Conservation (phyloP, 176 grass and related monocot species). For the Musa itinerans region DNA sequence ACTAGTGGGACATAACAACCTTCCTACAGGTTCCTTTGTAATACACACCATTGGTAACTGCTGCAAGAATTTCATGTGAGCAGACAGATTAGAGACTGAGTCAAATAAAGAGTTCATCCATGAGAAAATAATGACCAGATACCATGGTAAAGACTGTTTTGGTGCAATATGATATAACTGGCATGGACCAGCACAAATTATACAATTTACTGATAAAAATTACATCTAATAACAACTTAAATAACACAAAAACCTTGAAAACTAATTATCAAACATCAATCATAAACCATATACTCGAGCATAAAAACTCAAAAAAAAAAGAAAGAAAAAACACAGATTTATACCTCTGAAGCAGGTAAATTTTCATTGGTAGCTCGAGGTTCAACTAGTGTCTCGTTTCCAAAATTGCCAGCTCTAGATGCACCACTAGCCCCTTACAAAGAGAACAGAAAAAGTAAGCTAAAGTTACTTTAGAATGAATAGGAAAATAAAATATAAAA, state of each 20-base stretch:
- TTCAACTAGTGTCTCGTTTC: slow-evolving; percentile 31
- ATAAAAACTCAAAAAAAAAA: not conserved
- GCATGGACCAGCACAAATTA: not conserved
- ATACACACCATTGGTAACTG: no score
- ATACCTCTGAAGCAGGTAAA: slow-evolving; percentile 51
- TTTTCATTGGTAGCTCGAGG: slow-evolving; percentile 37
- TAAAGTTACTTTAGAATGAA: slow-evolving; percentile 2
- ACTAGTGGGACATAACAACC: no score
- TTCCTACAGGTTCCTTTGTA: no score
- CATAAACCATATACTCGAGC: slow-evolving; percentile 1
- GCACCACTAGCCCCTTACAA: slow-evolving; percentile 33
- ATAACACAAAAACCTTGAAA: not conserved
- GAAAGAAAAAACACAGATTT: not conserved
- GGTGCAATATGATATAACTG: not conserved
- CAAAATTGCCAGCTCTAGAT: slow-evolving; percentile 32
- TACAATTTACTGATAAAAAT: not conserved
- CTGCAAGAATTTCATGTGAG: no score
- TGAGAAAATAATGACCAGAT: not conserved
- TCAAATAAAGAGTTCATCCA: no score
- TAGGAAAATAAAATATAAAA: slow-evolving; percentile 3
- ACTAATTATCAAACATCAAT: not conserved
- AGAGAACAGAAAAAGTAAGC: slow-evolving; percentile 21
- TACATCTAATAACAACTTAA: not conserved
- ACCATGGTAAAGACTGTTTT: not conserved
- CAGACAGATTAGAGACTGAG: no score